A percentile compares a stretch with the other conserved stretches of the same genome.
Evolutionary conservation across 2,329 filamentous ascomycete genomes (phyloP).

Genomic region (Bertia moriformis): DNA sequence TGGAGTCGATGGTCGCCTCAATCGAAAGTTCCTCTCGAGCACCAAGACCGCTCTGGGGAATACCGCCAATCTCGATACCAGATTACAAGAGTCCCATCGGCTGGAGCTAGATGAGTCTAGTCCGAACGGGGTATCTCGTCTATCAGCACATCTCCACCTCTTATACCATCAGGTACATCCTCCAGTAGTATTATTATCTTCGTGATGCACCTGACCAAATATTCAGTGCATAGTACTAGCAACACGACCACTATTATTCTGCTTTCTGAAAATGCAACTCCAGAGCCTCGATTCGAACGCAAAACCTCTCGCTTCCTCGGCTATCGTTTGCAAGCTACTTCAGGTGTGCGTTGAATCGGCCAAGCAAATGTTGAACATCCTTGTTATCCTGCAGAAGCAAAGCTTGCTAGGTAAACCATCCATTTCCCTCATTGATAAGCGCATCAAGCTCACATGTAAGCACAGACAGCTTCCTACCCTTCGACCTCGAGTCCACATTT

Average conservation of each 20-base stretch:
- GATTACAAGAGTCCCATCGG: background rate
- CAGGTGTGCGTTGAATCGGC: conserved; percentile 26
- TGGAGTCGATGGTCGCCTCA: background rate
- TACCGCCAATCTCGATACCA: background rate
- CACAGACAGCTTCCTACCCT: conserved; percentile 30
- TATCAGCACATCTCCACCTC: background rate
- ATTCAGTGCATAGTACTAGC: conserved; percentile 22
- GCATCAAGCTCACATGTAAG: background rate
- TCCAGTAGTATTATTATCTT: no score
- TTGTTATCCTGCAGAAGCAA: conserved; percentile 26
- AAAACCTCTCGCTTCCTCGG: conserved; percentile 15
- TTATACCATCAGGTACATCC: background rate
- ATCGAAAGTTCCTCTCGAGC: background rate
- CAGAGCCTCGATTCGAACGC: conserved; percentile 12
- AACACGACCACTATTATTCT: conserved; percentile 24
- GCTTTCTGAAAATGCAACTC: conserved; percentile 20
- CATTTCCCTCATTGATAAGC: conserved; percentile 1
- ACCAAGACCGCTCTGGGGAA: background rate
- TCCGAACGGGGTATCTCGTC: background rate
- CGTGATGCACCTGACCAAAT: no score
- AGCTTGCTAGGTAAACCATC: conserved; percentile 28
- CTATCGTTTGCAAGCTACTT: conserved; percentile 19
- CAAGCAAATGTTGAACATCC: conserved; percentile 23
- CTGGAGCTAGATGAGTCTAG: background rate
- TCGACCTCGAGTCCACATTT: conserved; percentile 28